phyloP scores from a whole-genome alignment of 495 filamentous ascomycete genomes.

The Penicillium bialowiezense region DNA sequence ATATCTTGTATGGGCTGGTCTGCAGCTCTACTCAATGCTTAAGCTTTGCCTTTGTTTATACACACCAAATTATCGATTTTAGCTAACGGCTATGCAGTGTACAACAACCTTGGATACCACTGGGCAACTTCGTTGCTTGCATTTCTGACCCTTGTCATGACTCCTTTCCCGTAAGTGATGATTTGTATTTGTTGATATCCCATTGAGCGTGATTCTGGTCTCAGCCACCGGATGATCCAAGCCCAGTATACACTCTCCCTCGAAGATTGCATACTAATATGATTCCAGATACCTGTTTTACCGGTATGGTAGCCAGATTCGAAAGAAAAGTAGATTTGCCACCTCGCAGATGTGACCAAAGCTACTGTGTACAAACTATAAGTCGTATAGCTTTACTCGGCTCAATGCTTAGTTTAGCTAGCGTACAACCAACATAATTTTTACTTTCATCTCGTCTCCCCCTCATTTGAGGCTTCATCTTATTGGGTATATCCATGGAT shows the following conservation, averaged over 20 bases:
- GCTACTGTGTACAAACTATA: conserved; percentile 1
- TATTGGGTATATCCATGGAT: too few species aligned
- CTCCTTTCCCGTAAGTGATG: conserved; percentile 62
- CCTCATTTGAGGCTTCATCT: too few species aligned
- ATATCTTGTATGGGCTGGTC: conserved; percentile 8
- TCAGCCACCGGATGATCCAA: background rate
- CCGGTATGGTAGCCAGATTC: conserved; percentile 54
- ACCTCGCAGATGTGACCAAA: conserved; percentile 27
- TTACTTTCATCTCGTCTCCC: too few species aligned
- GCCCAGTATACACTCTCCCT: background rate
- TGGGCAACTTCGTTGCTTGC: conserved; percentile 70
- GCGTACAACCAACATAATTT: too few species aligned
- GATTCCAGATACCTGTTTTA: conserved; percentile 59
- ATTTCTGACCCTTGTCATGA: conserved; percentile 66
- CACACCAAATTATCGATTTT: conserved; percentile 13
- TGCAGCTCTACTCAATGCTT: background rate
- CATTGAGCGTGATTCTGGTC: conserved; percentile 5
- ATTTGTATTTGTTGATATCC: conserved; percentile 4
- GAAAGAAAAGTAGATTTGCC: conserved; percentile 53
- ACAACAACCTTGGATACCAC: conserved; percentile 63
- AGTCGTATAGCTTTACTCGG: too few species aligned
- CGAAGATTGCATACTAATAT: conserved; percentile 4
- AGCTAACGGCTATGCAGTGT: conserved; percentile 51
- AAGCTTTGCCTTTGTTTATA: background rate
- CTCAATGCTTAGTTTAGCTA: too few species aligned